Conservation (phyloP, 179 eudicot species). For the Heliamphora ciliata region DNA sequence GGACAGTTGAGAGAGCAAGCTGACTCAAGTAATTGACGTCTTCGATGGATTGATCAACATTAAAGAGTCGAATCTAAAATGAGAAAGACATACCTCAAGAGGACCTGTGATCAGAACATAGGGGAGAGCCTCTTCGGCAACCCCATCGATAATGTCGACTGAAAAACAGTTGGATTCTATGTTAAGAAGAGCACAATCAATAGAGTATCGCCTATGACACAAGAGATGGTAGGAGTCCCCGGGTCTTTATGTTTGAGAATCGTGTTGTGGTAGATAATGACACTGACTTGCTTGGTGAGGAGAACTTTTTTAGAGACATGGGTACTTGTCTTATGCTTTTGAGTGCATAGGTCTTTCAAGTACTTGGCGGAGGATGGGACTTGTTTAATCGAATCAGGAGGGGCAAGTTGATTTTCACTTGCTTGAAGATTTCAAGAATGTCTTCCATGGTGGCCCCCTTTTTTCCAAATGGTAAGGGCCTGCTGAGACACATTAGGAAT, state of each 20-base stretch:
- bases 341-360: background rate
- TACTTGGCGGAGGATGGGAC: background rate
- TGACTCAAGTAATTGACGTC: no score
- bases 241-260: no score
- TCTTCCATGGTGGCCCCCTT: background rate
- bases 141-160: background rate
- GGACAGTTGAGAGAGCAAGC: no score
- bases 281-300: background rate
- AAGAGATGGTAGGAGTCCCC: no score
- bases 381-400: background rate
- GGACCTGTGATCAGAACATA: background rate
- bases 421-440: background rate
- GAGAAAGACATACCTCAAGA: background rate
- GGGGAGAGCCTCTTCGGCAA: background rate
- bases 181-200: background rate
- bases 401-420: background rate
- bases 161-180: background rate
- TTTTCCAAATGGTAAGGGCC: background rate
- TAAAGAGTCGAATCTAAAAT: background rate
- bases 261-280: no score
- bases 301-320: background rate
- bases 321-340: background rate
- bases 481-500: background rate
- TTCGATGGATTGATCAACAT: no score
- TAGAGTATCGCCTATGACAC: no score